Conservation (phyloP, 345 rosid genomes). For the Gossypium herbaceum region DNA sequence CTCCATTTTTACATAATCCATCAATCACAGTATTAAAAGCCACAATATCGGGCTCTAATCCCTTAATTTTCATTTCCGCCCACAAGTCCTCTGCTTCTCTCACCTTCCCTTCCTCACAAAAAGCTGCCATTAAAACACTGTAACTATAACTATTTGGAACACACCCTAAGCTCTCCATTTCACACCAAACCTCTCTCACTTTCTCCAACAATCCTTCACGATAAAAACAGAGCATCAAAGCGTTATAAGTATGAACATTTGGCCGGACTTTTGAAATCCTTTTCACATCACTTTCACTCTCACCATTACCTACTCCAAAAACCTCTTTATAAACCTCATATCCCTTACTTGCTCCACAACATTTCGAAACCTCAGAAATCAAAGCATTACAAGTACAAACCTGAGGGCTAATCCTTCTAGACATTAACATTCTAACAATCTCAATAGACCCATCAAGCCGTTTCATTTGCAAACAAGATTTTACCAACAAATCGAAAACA, state of each 20-base stretch:
- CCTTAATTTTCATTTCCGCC: constrained; percentile 59
- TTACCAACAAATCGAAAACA: constrained; percentile 69
- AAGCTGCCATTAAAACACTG: constrained; percentile 49
- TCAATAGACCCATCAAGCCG: constrained; percentile 51
- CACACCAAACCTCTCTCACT: constrained; percentile 63
- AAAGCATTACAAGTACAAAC: constrained; percentile 58
- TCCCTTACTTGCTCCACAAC: constrained; percentile 41
- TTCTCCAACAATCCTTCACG: constrained; percentile 51
- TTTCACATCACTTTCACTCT: constrained; percentile 19
- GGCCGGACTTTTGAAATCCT: constrained; percentile 34
- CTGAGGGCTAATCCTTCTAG: constrained; percentile 51
- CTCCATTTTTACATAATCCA: constrained; percentile 50
- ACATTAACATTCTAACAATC: constrained; percentile 53
- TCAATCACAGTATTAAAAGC: constrained; percentile 71
- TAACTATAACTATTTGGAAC: constrained; percentile 44
- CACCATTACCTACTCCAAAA: constrained; percentile 38
- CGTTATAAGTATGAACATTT: constrained; percentile 59
- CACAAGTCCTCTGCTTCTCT: constrained; percentile 54
- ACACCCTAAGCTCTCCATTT: constrained; percentile 49
- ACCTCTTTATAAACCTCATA: constrained; percentile 56
- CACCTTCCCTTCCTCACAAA: constrained; percentile 54
- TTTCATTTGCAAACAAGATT: constrained; percentile 59
- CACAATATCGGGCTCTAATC: constrained; percentile 43
- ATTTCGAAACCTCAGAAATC: constrained; percentile 41
- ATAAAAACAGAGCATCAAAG: constrained; percentile 59